These are phyloP conservation scores for Ceratocystis papillata DNA, from an alignment of 2,329 filamentous ascomycete genomes.

Conservation along the genomic window DNA sequence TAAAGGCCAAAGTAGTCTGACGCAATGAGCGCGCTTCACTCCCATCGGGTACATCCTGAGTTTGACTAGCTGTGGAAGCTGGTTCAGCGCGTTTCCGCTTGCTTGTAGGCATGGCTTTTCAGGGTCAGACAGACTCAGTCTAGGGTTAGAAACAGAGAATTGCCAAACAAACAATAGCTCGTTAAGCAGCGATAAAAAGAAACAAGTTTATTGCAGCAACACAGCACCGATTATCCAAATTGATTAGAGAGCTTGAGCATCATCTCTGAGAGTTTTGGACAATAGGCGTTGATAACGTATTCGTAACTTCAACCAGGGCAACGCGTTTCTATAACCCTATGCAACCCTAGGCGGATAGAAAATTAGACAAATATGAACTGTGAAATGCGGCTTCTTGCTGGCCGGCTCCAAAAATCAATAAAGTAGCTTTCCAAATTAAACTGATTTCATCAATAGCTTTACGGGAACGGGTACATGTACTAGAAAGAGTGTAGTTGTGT, in stretches of 20 bases:
- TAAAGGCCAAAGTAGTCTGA: conserved; percentile 19
- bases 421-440: too few relatives aligned
- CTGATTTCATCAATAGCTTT: too few relatives aligned
- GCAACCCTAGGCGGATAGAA: not conserved
- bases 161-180: not conserved
- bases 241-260: too few relatives aligned
- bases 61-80: not conserved
- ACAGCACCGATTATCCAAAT: too few relatives aligned
- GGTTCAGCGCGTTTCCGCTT: conserved; percentile 17
- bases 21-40: conserved; percentile 12
- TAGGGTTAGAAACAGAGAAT: conserved; percentile 9
- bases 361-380: too few relatives aligned
- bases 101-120: conserved; percentile 5
- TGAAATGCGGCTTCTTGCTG: too few relatives aligned
- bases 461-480: too few relatives aligned
- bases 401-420: too few relatives aligned
- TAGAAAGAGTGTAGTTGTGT: too few relatives aligned
- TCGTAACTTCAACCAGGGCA: not conserved
- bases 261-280: not conserved
- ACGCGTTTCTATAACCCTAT: conserved; percentile 9
- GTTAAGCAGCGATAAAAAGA: not conserved
- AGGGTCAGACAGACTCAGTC: not conserved
- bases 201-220: not conserved
- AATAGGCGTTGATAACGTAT: not conserved
- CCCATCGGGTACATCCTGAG: too few relatives aligned